phyloP scores from a whole-genome alignment of 164 flowering plant genomes.

The Taxillus chinensis region DNA sequence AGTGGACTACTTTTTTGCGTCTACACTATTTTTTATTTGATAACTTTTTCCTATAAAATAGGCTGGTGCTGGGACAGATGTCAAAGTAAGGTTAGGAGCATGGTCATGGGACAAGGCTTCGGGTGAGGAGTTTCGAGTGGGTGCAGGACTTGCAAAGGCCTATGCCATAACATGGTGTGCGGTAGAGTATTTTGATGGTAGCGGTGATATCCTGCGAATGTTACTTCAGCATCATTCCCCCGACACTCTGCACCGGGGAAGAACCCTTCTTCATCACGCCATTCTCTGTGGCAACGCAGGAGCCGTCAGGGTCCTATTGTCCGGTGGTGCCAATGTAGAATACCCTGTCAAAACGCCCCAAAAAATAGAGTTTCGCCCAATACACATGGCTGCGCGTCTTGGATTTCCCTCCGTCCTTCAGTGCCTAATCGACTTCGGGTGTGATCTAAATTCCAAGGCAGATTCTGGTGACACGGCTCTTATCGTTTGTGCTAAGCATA shows the following conservation, averaged over 20 bases:
- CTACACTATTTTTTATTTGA: too few relatives aligned
- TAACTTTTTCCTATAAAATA: conserved; percentile 11
- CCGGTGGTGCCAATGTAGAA: conserved; percentile 40
- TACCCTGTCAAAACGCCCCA: conserved; percentile 26
- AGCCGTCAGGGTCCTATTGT: conserved; percentile 39
- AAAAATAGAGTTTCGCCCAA: conserved; percentile 33
- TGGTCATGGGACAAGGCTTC: conserved; percentile 73
- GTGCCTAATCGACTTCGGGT: conserved; percentile 35
- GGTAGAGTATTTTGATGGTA: conserved; percentile 65
- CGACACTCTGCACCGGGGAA: conserved; percentile 28
- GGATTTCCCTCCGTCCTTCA: conserved; percentile 36
- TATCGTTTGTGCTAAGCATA: conserved; percentile 46
- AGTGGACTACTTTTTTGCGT: too few relatives aligned
- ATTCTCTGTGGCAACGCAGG: conserved; percentile 47
- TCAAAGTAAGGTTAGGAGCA: conserved; percentile 51
- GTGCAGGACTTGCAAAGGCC: conserved; percentile 75
- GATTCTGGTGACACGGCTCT: conserved; percentile 54
- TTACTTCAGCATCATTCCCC: conserved; percentile 34
- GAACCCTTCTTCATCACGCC: conserved; percentile 72
- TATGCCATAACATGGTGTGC: conserved; percentile 66
- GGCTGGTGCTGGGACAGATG: conserved; percentile 46
- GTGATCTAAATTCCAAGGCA: conserved; percentile 45
- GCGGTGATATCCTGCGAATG: conserved; percentile 46
- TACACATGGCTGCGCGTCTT: conserved; percentile 62
- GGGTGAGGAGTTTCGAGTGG: conserved; percentile 71